phyloP scores from a whole-genome alignment of 164 flowering plant species.

The Vitis labrusca region DNA sequence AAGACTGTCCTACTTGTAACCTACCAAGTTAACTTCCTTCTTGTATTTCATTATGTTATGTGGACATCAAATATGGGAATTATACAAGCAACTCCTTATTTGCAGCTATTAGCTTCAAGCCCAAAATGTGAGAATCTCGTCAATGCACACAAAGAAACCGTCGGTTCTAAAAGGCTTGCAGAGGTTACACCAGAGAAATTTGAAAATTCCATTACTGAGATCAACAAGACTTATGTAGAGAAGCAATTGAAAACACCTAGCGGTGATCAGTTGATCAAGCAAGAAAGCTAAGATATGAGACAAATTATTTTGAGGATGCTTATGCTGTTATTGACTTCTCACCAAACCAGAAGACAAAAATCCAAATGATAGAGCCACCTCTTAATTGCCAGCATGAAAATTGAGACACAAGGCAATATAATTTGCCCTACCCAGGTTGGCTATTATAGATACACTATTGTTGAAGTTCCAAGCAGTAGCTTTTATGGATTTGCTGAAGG shows the following conservation, averaged over 20 bases:
- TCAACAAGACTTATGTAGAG: slow-evolving; percentile 23
- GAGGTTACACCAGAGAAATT: slow-evolving; percentile 16
- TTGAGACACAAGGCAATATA: too few species aligned
- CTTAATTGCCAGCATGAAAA: too few species aligned
- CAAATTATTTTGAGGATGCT: too few species aligned
- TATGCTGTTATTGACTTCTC: too few species aligned
- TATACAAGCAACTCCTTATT: slow-evolving; percentile 32
- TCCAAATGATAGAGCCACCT: too few species aligned
- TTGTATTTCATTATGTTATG: slow-evolving; percentile 9
- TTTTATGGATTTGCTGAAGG: too few species aligned
- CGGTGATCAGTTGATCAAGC: slow-evolving; percentile 41
- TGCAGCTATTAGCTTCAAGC: slow-evolving; percentile 31
- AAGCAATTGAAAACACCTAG: slow-evolving; percentile 15
- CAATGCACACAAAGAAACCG: slow-evolving; percentile 47
- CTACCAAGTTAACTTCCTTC: slow-evolving; percentile 32
- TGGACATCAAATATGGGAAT: slow-evolving; percentile 46
- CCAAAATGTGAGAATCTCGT: slow-evolving; percentile 40
- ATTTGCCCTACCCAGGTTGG: too few species aligned
- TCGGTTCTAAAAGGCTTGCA: slow-evolving; percentile 33
- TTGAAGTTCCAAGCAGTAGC: too few species aligned
- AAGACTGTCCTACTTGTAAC: slow-evolving; percentile 31
- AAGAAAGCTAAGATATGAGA: slow-evolving; percentile 31
- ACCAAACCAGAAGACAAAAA: too few species aligned
- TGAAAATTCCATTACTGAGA: slow-evolving; percentile 22
- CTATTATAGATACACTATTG: too few species aligned